Evolutionary conservation across 2,329 filamentous ascomycete genomes (phyloP).

Genomic region (Capronia epimyces): DNA sequence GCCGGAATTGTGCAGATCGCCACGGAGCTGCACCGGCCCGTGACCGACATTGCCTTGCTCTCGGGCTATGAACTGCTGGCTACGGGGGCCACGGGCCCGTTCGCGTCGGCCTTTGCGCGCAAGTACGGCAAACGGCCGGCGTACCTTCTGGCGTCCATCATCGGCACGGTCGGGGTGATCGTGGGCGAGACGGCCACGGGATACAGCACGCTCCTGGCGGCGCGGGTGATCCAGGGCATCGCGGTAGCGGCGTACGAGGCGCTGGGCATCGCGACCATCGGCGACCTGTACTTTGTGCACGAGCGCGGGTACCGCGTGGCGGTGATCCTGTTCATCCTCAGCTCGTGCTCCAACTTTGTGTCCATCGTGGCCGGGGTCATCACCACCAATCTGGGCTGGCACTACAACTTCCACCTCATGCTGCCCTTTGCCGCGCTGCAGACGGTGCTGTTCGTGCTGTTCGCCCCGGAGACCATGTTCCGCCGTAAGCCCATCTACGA

Average conservation of each 20-base stretch:
- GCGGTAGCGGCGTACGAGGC: conserved; percentile 46
- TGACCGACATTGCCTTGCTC: conserved; percentile 44
- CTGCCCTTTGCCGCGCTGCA: conserved; percentile 28
- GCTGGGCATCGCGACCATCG: conserved; percentile 43
- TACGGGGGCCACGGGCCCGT: conserved; percentile 34
- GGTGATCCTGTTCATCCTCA: conserved; percentile 17
- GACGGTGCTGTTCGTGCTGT: conserved; percentile 28
- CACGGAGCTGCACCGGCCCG: conserved; percentile 22
- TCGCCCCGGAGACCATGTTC: conserved; percentile 30
- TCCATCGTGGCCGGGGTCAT: conserved; percentile 35
- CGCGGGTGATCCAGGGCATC: conserved; percentile 44
- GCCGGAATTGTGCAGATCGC: too few relatives aligned
- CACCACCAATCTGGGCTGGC: conserved; percentile 21
- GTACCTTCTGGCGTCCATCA: conserved; percentile 29
- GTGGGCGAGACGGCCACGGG: conserved; percentile 43
- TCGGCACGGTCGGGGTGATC: conserved; percentile 36
- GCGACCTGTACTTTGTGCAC: conserved; percentile 37
- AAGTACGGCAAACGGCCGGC: conserved; percentile 37
- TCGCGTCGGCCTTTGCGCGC: conserved; percentile 40
- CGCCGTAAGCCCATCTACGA: conserved; percentile 28
- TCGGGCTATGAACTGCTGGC: conserved; percentile 44
- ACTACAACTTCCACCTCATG: conserved; percentile 26
- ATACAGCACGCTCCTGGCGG: conserved; percentile 45
- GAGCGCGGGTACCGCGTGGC: conserved; percentile 17
- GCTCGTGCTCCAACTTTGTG: conserved; percentile 27